phyloP scores from a whole-genome alignment of 345 rosid genomes.

The Aethionema arabicum region DNA sequence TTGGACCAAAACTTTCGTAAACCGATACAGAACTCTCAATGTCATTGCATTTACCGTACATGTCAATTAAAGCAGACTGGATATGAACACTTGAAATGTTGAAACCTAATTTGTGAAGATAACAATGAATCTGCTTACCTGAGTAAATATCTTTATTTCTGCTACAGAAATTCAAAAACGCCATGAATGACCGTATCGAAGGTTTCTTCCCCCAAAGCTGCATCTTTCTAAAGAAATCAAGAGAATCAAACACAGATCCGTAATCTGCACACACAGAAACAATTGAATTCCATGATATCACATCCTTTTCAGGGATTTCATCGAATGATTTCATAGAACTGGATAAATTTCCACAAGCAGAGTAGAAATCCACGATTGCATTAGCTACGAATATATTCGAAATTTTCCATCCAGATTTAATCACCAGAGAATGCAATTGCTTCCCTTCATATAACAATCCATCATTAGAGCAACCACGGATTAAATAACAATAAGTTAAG shows the following conservation, averaged over 20 bases:
- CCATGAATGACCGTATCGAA: conserved; percentile 56
- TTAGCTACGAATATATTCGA: conserved; percentile 58
- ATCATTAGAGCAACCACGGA: conserved; percentile 52
- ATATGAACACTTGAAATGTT: conserved; percentile 43
- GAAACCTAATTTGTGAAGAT: conserved; percentile 59
- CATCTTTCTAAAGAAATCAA: conserved; percentile 60
- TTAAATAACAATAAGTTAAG: conserved; percentile 67
- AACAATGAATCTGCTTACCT: conserved; percentile 74
- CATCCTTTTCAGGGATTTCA: conserved; percentile 47
- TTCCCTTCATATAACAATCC: conserved; percentile 56
- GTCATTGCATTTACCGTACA: conserved; percentile 79
- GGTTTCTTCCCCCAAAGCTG: conserved; percentile 70
- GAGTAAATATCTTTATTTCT: conserved; percentile 39
- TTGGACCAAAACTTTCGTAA: conserved; percentile 40
- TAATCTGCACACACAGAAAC: conserved; percentile 46
- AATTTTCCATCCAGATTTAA: conserved; percentile 55
- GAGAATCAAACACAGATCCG: conserved; percentile 46
- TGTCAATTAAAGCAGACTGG: conserved; percentile 66
- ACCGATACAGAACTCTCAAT: conserved; percentile 51
- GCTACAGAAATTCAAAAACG: conserved; percentile 61
- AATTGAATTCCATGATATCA: conserved; percentile 82
- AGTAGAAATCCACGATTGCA: conserved; percentile 70
- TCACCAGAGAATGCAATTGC: conserved; percentile 60
- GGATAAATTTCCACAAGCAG: conserved; percentile 50
- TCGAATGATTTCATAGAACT: conserved; percentile 54